Conservation (phyloP, 495 filamentous ascomycete genomes). For the Aspergillus sclerotioniger region DNA sequence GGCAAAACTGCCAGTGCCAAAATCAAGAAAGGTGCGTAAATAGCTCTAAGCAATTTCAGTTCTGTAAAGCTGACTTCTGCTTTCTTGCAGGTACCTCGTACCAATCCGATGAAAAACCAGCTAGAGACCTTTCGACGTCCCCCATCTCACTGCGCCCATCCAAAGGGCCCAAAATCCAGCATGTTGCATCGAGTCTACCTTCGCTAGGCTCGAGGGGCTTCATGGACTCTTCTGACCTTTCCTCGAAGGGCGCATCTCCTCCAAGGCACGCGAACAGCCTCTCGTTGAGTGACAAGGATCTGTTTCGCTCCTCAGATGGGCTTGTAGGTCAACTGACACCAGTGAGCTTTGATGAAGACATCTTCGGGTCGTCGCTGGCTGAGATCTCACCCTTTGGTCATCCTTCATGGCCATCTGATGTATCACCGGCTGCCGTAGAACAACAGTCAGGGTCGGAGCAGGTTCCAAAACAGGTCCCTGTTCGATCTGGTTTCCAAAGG, state of each 20-base stretch:
- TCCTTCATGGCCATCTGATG: slow-evolving; percentile 21
- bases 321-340: slow-evolving; percentile 12
- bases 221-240: slow-evolving; percentile 2
- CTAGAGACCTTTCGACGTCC: slow-evolving; percentile 2
- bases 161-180: slow-evolving; percentile 8
- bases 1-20: slow-evolving; percentile 44
- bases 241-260: slow-evolving; percentile 2
- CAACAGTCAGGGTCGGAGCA: slow-evolving; percentile 11
- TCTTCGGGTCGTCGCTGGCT: slow-evolving; percentile 14
- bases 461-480: slow-evolving; percentile 2
- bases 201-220: background rate
- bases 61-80: slow-evolving; percentile 6
- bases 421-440: slow-evolving; percentile 8
- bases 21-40: slow-evolving; percentile 48
- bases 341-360: slow-evolving; percentile 14
- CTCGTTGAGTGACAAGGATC: slow-evolving; percentile 6
- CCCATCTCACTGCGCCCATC: slow-evolving; percentile 12
- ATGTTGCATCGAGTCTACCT: background rate
- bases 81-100: slow-evolving; percentile 13
- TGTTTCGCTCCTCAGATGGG: slow-evolving; percentile 11
- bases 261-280: slow-evolving; percentile 4
- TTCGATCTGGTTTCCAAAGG: slow-evolving; percentile 4
- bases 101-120: slow-evolving; percentile 11
- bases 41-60: background rate
- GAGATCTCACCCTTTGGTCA: slow-evolving; percentile 13